Evolutionary conservation across 495 filamentous ascomycete genomes (phyloP).

Genomic region (Penicillium silybi): DNA sequence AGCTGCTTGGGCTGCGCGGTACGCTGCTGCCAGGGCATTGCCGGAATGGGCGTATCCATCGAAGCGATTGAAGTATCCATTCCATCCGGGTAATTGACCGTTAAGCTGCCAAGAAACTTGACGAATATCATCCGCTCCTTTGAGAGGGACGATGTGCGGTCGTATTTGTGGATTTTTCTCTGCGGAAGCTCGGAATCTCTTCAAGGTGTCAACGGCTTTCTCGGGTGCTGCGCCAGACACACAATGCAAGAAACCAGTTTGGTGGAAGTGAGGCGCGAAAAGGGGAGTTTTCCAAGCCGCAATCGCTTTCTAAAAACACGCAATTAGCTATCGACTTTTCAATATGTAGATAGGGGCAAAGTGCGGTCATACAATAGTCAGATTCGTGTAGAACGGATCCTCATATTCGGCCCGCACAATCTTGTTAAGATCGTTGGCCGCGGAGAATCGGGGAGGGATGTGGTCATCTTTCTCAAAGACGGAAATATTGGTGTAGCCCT

Average conservation of each 20-base stretch:
- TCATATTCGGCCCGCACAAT: conserved; percentile 55
- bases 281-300: conserved; percentile 48
- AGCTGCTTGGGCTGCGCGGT: conserved; percentile 20
- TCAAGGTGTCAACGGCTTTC: conserved; percentile 43
- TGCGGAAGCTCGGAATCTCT: conserved; percentile 43
- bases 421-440: conserved; percentile 53
- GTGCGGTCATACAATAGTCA: conserved; percentile 25
- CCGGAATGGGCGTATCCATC: conserved; percentile 51
- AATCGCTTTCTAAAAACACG: conserved; percentile 42
- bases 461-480: conserved; percentile 26
- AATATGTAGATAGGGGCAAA: background rate
- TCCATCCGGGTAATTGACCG: conserved; percentile 48
- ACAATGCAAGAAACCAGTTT: conserved; percentile 51
- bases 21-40: conserved; percentile 36
- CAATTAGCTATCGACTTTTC: background rate
- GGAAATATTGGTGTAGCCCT: conserved; percentile 43
- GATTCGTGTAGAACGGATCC: conserved; percentile 50
- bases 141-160: conserved; percentile 32
- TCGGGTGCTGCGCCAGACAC: conserved; percentile 43
- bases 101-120: conserved; percentile 40
- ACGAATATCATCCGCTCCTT: conserved; percentile 32
- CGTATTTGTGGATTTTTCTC: conserved; percentile 30
- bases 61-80: conserved; percentile 52
- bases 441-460: conserved; percentile 31
- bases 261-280: conserved; percentile 51